Evolutionary conservation across 1,284 basidiomycete genomes (phyloP).

Genomic region (Ganoderma leucocontextum): DNA sequence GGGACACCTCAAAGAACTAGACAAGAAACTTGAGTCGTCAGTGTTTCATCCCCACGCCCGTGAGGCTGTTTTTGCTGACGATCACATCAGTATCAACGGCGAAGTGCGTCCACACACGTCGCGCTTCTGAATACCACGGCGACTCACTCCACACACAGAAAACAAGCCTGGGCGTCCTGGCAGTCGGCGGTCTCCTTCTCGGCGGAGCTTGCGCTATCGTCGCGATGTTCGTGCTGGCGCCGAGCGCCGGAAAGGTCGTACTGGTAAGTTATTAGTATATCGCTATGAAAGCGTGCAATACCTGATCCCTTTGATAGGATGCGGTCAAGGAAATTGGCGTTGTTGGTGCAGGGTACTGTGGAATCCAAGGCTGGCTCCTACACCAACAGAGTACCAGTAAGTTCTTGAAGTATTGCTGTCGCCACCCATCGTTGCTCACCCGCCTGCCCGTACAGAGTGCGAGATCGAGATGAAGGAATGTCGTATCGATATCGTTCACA

Average conservation of each 20-base stretch:
- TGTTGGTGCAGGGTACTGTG: not conserved
- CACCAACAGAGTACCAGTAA: not conserved
- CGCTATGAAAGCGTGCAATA: not conserved
- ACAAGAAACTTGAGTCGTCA: constrained; percentile 12
- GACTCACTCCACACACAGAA: not conserved
- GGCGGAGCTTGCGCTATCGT: not conserved
- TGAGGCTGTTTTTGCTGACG: too few species aligned
- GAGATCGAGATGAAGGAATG: constrained; percentile 3
- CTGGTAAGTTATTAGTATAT: not conserved
- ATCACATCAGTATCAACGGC: not conserved
- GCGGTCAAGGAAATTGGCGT: not conserved
- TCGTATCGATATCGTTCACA: not conserved
- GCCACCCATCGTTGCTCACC: not conserved
- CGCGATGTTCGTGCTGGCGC: constrained; percentile 3
- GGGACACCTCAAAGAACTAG: constrained; percentile 6
- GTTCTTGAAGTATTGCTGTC: not conserved
- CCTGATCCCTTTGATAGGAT: not conserved
- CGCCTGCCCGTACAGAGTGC: not conserved
- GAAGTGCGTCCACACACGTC: not conserved
- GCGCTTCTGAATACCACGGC: too few species aligned
- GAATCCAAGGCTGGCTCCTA: not conserved
- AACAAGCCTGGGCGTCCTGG: not conserved
- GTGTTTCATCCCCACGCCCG: not conserved
- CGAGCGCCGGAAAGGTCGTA: not conserved
- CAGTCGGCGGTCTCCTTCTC: not conserved